phyloP scores from a whole-genome alignment of 192 early-diverging fungal genomes.

The Entophlyctis helioformis region DNA sequence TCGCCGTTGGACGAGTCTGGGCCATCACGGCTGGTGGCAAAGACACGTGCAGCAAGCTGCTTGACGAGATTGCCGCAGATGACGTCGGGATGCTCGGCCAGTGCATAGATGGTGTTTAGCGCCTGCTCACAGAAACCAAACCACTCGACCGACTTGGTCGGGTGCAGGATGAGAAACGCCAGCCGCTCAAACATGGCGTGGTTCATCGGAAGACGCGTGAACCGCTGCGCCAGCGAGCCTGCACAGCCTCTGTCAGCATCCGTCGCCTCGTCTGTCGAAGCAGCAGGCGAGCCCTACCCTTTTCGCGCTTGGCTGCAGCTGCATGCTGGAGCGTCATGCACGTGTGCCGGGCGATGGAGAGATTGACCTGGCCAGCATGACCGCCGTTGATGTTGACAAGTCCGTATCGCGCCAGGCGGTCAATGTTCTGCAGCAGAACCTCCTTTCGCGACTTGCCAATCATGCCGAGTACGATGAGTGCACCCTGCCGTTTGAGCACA shows the following conservation, averaged over 20 bases:
- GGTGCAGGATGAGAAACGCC: constrained; percentile 27
- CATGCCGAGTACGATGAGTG: constrained; percentile 89
- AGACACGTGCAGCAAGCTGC: constrained; percentile 48
- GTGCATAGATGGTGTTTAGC: constrained; percentile 79
- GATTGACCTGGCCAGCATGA: constrained; percentile 45
- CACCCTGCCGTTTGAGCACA: constrained; percentile 65
- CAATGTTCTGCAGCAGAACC: constrained; percentile 77
- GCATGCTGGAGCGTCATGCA: constrained; percentile 89
- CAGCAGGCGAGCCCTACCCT: constrained; percentile 41
- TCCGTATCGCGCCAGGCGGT: constrained; percentile 71
- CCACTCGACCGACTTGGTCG: constrained; percentile 11
- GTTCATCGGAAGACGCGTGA: constrained; percentile 33
- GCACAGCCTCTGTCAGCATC: background rate
- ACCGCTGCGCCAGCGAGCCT: constrained; percentile 13
- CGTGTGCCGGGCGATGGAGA: constrained; percentile 74
- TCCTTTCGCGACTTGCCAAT: constrained; percentile 73
- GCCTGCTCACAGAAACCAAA: constrained; percentile 89
- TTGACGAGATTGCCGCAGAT: constrained; percentile 70
- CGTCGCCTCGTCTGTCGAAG: no score
- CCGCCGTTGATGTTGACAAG: constrained; percentile 49
- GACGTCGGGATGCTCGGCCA: constrained; percentile 83
- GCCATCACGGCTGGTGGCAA: constrained; percentile 19
- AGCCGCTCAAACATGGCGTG: constrained; percentile 48
- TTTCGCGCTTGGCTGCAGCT: constrained; percentile 44
- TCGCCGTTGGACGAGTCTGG: constrained; percentile 10